Percentiles rank a stretch among this genome's conserved stretches.
These are phyloP conservation scores for Leishmania major DNA, from an alignment of 208 protist genomes.

Conservation along the genomic window DNA sequence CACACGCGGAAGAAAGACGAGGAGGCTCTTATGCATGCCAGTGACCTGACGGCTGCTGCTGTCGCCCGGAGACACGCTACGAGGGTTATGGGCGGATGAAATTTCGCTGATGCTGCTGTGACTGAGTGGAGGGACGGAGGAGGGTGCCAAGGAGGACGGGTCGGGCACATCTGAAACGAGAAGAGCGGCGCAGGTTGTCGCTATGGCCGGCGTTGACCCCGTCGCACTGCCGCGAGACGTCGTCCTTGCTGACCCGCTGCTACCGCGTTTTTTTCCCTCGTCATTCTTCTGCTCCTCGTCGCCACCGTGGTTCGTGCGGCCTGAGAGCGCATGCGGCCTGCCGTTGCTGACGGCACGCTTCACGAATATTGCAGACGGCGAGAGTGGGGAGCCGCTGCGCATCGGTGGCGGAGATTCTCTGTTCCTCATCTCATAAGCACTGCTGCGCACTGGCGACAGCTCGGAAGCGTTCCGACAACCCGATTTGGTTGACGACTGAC, in stretches of 20 bases:
- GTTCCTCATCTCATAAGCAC: neutral
- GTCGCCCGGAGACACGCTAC: neutral
- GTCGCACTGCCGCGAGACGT: neutral
- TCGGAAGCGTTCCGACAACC: neutral
- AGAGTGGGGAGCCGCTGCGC: neutral
- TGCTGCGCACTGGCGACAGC: neutral
- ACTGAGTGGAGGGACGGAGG: neutral
- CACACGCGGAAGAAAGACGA: slow-evolving; percentile 14
- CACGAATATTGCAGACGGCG: neutral
- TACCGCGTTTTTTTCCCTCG: neutral
- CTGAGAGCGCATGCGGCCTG: neutral
- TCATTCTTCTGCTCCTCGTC: neutral
- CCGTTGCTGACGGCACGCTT: neutral
- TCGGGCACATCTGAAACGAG: neutral
- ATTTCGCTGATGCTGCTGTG: neutral
- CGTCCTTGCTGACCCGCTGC: neutral
- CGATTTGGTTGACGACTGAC: neutral
- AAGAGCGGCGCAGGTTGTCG: neutral
- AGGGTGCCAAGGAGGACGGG: neutral
- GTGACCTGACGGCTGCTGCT: neutral
- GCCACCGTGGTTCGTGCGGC: neutral
- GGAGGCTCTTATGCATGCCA: neutral
- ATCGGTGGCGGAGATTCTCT: neutral
- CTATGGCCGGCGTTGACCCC: neutral
- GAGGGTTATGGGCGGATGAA: neutral